Percentiles rank a stretch among this genome's conserved stretches.
Conservation (phyloP, 495 filamentous ascomycete species). For the Neurospora sp. region DNA sequence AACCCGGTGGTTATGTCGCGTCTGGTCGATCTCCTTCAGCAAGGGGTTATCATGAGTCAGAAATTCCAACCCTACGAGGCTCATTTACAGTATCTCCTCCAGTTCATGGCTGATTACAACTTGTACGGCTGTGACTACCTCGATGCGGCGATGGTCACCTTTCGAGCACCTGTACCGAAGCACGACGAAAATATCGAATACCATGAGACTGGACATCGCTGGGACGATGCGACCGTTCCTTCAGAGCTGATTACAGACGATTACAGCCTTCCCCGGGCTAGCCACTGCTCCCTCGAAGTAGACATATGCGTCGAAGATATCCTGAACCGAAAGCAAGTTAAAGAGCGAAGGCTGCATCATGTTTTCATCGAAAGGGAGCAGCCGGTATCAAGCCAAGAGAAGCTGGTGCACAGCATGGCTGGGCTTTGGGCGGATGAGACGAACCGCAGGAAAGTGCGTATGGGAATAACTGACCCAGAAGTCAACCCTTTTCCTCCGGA, state of each 20-base stretch:
- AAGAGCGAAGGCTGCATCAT: conserved; percentile 68
- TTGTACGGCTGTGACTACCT: conserved; percentile 89
- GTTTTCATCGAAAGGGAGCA: conserved; percentile 73
- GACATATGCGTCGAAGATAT: conserved; percentile 88
- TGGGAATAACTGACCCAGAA: conserved; percentile 50
- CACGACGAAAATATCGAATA: conserved; percentile 43
- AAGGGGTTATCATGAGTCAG: conserved; percentile 74
- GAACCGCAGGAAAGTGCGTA: conserved; percentile 58
- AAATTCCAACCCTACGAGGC: conserved; percentile 86
- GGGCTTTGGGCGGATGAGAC: conserved; percentile 90
- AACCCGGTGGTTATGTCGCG: conserved; percentile 75
- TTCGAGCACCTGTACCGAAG: conserved; percentile 67
- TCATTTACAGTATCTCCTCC: conserved; percentile 80
- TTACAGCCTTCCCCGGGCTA: conserved; percentile 57
- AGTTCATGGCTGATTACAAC: conserved; percentile 98
- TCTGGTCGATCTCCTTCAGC: conserved; percentile 72
- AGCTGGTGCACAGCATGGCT: conserved; percentile 84
- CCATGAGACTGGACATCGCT: conserved; percentile 44
- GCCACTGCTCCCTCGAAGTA: conserved; percentile 79
- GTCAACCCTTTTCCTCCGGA: conserved; percentile 71
- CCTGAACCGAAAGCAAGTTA: conserved; percentile 65
- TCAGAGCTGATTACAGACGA: conserved; percentile 47
- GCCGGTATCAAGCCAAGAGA: conserved; percentile 55
- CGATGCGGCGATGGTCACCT: conserved; percentile 46
- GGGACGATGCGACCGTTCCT: conserved; percentile 62